These are phyloP conservation scores for Lachnellula arida DNA, from an alignment of 2,329 filamentous ascomycete genomes.

Conservation along the genomic window DNA sequence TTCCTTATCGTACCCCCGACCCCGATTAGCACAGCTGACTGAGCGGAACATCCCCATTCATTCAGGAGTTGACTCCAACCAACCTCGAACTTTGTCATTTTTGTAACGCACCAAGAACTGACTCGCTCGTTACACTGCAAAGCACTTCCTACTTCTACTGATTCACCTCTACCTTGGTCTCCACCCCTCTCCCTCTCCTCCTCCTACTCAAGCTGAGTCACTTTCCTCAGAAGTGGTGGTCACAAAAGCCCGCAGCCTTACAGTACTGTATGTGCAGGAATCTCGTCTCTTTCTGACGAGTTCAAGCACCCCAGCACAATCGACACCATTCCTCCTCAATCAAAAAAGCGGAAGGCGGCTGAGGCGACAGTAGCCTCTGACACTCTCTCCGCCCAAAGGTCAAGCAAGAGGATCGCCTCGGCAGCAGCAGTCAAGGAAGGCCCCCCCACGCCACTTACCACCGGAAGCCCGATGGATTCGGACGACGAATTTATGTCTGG, in stretches of 20 bases:
- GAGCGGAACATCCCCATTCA: background rate
- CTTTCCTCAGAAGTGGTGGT: background rate
- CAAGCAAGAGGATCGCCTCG: constrained; percentile 34
- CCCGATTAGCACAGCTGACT: background rate
- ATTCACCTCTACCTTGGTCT: background rate
- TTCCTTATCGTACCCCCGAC: background rate
- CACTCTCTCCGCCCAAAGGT: constrained; percentile 29
- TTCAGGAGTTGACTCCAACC: too few species aligned
- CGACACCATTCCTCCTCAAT: constrained; percentile 48
- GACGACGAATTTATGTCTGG: constrained; percentile 91
- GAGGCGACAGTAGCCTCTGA: constrained; percentile 36
- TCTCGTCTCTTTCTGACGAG: constrained; percentile 24
- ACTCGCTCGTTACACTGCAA: background rate
- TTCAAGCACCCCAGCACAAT: constrained; percentile 22
- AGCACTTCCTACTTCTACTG: too few species aligned
- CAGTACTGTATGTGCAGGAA: constrained; percentile 19
- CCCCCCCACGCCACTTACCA: constrained; percentile 55
- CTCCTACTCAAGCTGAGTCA: constrained; percentile 1
- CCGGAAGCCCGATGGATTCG: constrained; percentile 74
- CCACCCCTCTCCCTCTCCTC: background rate
- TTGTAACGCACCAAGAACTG: background rate
- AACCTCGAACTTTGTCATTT: background rate
- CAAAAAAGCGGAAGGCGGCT: constrained; percentile 49
- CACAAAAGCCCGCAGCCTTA: constrained; percentile 19
- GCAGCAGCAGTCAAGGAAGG: constrained; percentile 35